A percentile compares a stretch with the other conserved stretches of the same genome.
Conservation (phyloP, 2,329 filamentous ascomycete species). For the Hypoxylon rubiginosum region DNA sequence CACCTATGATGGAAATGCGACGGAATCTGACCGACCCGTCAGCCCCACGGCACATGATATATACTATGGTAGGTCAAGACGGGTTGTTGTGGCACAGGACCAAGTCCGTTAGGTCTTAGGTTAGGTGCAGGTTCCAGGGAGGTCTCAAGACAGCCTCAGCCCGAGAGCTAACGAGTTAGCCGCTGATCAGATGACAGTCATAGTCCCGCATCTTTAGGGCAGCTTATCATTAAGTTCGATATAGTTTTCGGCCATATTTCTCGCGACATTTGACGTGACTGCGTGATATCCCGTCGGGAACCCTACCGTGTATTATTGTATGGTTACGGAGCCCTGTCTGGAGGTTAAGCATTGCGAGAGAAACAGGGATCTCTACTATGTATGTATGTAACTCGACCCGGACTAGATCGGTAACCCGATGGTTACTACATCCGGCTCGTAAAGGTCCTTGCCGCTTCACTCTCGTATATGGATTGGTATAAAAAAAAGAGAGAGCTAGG, state of each 20-base stretch:
- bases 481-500: neutral
- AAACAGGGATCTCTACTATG: slow-evolving; percentile 7
- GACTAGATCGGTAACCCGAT: slow-evolving; percentile 28
- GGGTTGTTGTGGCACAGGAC: slow-evolving; percentile 37
- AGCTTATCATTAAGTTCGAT: neutral
- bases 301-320: slow-evolving; percentile 20
- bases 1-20: slow-evolving; percentile 17
- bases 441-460: slow-evolving; percentile 12
- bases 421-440: slow-evolving; percentile 6
- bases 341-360: neutral
- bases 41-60: slow-evolving; percentile 22
- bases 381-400: neutral
- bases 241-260: slow-evolving; percentile 25
- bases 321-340: slow-evolving; percentile 12
- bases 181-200: slow-evolving; percentile 30
- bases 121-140: neutral
- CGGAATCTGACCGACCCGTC: slow-evolving; percentile 19
- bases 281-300: slow-evolving; percentile 8
- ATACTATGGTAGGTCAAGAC: slow-evolving; percentile 20
- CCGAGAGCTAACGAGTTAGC: slow-evolving; percentile 8
- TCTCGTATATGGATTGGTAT: slow-evolving; percentile 9
- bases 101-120: slow-evolving; percentile 3
- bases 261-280: slow-evolving; percentile 19
- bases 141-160: slow-evolving; percentile 35
- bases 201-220: slow-evolving; percentile 4